Evolutionary conservation across 2,329 filamentous ascomycete genomes (phyloP).

Genomic region (Alternaria sp.): DNA sequence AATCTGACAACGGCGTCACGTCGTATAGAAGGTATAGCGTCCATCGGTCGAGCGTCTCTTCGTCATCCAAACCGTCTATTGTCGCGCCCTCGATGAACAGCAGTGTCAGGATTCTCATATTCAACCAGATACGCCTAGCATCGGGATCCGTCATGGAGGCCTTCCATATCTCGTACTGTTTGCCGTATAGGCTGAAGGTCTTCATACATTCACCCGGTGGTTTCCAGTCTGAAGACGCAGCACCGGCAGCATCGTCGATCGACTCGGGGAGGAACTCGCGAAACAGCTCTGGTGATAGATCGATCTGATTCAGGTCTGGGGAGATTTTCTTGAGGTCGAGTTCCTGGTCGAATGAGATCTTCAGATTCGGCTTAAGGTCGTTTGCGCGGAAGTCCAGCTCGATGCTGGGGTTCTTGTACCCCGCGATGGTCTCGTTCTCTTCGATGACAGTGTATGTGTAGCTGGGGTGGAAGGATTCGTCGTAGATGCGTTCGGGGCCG

Average conservation of each 20-base stretch:
- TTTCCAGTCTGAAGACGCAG: conserved; percentile 55
- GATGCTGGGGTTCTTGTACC: conserved; percentile 82
- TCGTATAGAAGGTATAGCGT: conserved; percentile 79
- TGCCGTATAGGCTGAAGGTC: conserved; percentile 66
- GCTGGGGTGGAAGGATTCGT: conserved; percentile 77
- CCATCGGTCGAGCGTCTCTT: conserved; percentile 81
- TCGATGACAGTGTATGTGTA: conserved; percentile 94
- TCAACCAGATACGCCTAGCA: conserved; percentile 74
- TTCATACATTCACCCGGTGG: conserved; percentile 79
- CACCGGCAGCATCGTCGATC: conserved; percentile 43
- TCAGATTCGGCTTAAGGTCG: conserved; percentile 80
- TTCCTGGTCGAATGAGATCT: conserved; percentile 74
- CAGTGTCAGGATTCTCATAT: conserved; percentile 82
- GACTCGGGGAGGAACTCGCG: conserved; percentile 50
- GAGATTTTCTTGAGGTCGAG: conserved; percentile 73
- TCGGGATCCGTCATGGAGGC: conserved; percentile 73
- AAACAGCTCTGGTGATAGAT: conserved; percentile 69
- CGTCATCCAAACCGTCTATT: conserved; percentile 71
- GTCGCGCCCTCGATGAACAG: conserved; percentile 95
- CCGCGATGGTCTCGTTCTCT: conserved; percentile 90
- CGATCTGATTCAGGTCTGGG: conserved; percentile 65
- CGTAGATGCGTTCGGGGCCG: conserved; percentile 50
- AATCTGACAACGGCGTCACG: conserved; percentile 40
- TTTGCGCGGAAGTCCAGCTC: conserved; percentile 72
- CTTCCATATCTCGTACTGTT: conserved; percentile 83